Evolutionary conservation across 345 rosid genomes (phyloP), one percentile per base, ranked within the genome.

Genomic region (Hibiscus trionum): DNA sequence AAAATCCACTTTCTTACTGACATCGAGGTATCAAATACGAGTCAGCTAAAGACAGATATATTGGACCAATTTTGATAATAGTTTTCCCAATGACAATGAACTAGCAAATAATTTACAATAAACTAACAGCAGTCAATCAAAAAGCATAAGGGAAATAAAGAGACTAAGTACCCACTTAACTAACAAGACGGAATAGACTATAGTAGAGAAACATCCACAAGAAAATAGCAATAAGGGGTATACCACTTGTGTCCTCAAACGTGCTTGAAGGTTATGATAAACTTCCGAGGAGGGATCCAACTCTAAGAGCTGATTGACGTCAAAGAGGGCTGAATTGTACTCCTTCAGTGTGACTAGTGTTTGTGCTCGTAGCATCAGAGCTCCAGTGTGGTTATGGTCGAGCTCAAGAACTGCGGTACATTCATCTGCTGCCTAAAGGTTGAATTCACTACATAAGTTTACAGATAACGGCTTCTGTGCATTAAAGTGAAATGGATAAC

Each of bases 341-440:
- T 94, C 95, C 80, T 88, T 90, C 24, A 94, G 84, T 4, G 96
- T 87, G 61, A 94, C 96, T 44, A 94, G 73, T 4, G 98, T 94
- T 84, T 94, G 98, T 0, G 98, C 95, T 61, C 97, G 89, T 31
- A 94, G 79, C 97, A 91, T 91, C 84, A 94, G 65, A 0, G 98
- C 98, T 55, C 98, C 98, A 5, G 91, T 85, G 71, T 94, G 98
- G 3, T 90, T 76, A 72, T 83, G 86, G 76, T 91, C 96, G 58
- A 94, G 96, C 88, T 90, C 95, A n/a, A 94, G 97, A 79, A 91
- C 96, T 7, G 96, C 86, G 0, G 95, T 88, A 72, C 98, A 94
- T 66, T 94, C 98, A 65, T 84, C 93, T 39, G 95, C 97, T 1
- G 98, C 97, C 98, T 94, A 73, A 39, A 58, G 58, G 73, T 39